Conservation (phyloP, 106 monocot genomes). For the Apostasia shenzhenica region DNA sequence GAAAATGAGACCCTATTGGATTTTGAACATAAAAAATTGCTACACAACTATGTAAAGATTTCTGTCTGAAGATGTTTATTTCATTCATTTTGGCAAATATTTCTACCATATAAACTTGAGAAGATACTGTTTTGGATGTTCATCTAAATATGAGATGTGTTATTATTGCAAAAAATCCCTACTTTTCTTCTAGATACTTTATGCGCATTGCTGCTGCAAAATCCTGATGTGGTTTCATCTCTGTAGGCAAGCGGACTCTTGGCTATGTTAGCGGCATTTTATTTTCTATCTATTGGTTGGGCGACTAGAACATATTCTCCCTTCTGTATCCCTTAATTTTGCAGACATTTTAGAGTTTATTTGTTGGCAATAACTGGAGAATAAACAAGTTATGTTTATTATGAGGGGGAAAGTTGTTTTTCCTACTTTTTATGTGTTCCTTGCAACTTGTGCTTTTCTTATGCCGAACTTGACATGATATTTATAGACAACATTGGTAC, state of each 20-base stretch:
- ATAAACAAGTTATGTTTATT: neutral
- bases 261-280: slow-evolving; percentile 70
- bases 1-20: too few species aligned
- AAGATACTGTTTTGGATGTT: too few species aligned
- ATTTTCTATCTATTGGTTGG: slow-evolving; percentile 76
- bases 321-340: slow-evolving; percentile 56
- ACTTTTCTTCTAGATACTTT: too few species aligned
- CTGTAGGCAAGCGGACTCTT: slow-evolving; percentile 63
- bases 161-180: too few species aligned
- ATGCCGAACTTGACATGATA: slow-evolving; percentile 23
- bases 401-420: neutral
- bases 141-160: too few species aligned
- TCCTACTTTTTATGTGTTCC: neutral
- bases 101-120: too few species aligned
- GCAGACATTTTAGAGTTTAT: neutral
- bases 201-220: too few species aligned
- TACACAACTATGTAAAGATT: too few species aligned
- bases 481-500: slow-evolving; percentile 47
- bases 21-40: too few species aligned
- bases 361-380: neutral
- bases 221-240: neutral
- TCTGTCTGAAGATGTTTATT: too few species aligned
- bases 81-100: too few species aligned
- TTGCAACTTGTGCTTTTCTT: neutral
- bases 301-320: slow-evolving; percentile 67